phyloP scores from a whole-genome alignment of 2,329 filamentous ascomycete species.

The Helotiales sp. region DNA sequence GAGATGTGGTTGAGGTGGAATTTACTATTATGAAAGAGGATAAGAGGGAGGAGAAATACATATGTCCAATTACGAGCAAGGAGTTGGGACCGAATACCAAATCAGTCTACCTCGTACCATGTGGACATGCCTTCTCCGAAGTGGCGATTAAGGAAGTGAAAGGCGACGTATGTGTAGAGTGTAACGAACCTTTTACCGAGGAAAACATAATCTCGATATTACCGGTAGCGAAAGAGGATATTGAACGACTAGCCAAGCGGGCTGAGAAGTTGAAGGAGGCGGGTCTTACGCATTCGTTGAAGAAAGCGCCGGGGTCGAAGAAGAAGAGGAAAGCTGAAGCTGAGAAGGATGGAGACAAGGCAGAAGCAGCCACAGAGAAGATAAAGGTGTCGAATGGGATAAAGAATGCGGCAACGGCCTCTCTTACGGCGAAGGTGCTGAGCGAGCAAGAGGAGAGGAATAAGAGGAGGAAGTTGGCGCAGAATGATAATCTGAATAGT shows the following conservation, averaged over 20 bases:
- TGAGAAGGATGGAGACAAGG: conserved; percentile 33
- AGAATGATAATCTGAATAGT: conserved; percentile 55
- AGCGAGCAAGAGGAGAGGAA: conserved; percentile 83
- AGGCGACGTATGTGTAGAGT: conserved; percentile 66
- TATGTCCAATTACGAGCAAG: conserved; percentile 87
- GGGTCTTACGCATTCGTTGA: conserved; percentile 82
- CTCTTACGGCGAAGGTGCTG: conserved; percentile 80
- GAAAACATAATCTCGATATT: conserved; percentile 84
- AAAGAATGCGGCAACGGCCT: conserved; percentile 85
- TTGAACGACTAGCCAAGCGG: conserved; percentile 65
- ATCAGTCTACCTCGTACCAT: conserved; percentile 88
- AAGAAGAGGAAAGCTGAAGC: conserved; percentile 68
- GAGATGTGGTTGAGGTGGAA: conserved; percentile 84
- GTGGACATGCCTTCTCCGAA: conserved; percentile 91
- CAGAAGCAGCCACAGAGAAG: conserved; percentile 28
- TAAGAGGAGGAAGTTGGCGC: conserved; percentile 70
- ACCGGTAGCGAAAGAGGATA: conserved; percentile 68
- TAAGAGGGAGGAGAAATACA: conserved; percentile 62
- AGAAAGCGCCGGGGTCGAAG: conserved; percentile 72
- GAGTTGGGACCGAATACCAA: conserved; percentile 77
- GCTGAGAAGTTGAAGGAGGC: conserved; percentile 67
- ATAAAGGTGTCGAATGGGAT: conserved; percentile 53
- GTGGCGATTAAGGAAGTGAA: conserved; percentile 80
- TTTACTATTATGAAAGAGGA: conserved; percentile 55
- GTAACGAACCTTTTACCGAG: conserved; percentile 69